Evolutionary conservation across 2,329 filamentous ascomycete species (phyloP).

Genomic region (Graphium sp.): DNA sequence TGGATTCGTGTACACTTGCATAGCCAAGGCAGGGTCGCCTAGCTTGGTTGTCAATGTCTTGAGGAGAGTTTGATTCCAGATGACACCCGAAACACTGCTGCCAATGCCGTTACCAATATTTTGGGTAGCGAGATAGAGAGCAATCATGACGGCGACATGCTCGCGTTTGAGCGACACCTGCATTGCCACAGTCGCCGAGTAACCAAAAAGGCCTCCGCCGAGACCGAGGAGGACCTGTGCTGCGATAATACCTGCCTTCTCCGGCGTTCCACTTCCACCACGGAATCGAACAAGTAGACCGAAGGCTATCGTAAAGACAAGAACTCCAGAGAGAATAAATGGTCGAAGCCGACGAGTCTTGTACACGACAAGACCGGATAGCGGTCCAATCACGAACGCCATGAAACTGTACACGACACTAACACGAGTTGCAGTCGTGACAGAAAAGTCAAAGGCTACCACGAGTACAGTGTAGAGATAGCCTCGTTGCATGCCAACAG

Average conservation of each 20-base stretch:
- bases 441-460: slow-evolving; percentile 43
- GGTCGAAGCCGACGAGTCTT: slow-evolving; percentile 40
- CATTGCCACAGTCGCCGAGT: slow-evolving; percentile 25
- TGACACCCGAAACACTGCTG: slow-evolving; percentile 40
- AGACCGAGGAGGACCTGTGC: slow-evolving; percentile 46
- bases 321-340: slow-evolving; percentile 44
- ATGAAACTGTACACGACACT: slow-evolving; percentile 38
- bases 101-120: slow-evolving; percentile 44
- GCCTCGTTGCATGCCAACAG: slow-evolving; percentile 48
- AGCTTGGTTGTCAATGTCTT: slow-evolving; percentile 20
- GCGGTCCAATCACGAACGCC: slow-evolving; percentile 38
- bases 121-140: slow-evolving; percentile 46
- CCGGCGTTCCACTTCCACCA: slow-evolving; percentile 25
- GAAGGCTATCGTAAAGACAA: slow-evolving; percentile 46
- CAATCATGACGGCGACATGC: slow-evolving; percentile 45
- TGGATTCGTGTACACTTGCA: slow-evolving; percentile 15
- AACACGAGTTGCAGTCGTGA: slow-evolving; percentile 39
- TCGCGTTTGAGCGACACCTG: slow-evolving; percentile 24
- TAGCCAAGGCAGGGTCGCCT: slow-evolving; percentile 18
- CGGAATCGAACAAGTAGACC: slow-evolving; percentile 46
- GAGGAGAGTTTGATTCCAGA: slow-evolving; percentile 43
- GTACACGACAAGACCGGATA: slow-evolving; percentile 38
- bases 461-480: too few relatives aligned
- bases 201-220: slow-evolving; percentile 44
- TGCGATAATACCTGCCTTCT: slow-evolving; percentile 39